Base-by-base conservation (phyloP, 2,329 filamentous ascomycete genomes). In the Bipolaris zeicola region DNA sequence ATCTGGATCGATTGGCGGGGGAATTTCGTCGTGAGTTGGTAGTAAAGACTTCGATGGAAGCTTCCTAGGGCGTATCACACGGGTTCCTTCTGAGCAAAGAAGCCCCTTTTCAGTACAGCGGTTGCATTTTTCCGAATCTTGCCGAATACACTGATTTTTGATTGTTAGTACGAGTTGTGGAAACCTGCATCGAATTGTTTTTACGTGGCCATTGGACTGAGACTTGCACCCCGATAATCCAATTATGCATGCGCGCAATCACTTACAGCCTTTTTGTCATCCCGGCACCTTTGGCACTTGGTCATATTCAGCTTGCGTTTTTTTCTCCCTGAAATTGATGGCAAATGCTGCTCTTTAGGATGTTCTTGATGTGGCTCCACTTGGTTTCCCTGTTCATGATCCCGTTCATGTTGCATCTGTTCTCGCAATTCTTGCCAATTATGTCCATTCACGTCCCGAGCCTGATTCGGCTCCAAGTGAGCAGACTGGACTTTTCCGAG, bases 61-160 rank as follows among this genome's bases (percentile, higher is more conserved):
- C 6, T 51, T 51, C 4, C n/a, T 36, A 8, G 6, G n/a, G 8
- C 53, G 53, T 6, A 3, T 20, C 2, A 22, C 22, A 38, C 48
- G 26, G 22, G 39, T 56, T 26, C 48, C 16, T n/a, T 51, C 47
- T 22, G 53, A 51, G 20, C 53, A 56, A 24, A 22, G 11, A 11
- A 51, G 22, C 5, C n/a, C 48, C 16, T 56, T 56, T 18, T 31
- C 37, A 6, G 14, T 38, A n/a, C 53, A 56, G 13, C 48, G 53
- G 2, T 52, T n/a, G 16, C 53, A 56, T 28, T 33, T 37, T 24
- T 26, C 46, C 45, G 42, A 24, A 13, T 4, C 2, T 7, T 41
- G 16, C 20, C 20, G 2, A 11, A 4, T 14, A 14, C 38, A 41
- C 38, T 41, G 6, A 6, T 24, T 6, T 7, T 24, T 13, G 22